phyloP scores from a whole-genome alignment of 148 eudicot genomes.

The Pharnaceum exiguum region DNA sequence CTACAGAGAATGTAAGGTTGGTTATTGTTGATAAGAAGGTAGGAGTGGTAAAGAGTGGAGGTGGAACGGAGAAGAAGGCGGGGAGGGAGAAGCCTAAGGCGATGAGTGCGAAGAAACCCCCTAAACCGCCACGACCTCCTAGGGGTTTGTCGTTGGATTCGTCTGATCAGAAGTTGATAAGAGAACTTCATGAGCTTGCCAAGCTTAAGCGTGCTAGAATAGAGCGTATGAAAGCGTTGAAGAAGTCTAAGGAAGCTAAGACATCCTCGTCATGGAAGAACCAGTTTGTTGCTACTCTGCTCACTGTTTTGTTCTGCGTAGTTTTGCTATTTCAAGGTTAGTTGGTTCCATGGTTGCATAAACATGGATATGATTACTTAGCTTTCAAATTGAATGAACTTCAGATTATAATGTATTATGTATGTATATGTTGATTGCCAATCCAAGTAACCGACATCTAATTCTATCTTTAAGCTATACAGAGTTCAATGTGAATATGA shows the following conservation, averaged over 20 bases:
- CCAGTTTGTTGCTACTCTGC: constrained; percentile 52
- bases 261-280: constrained; percentile 42
- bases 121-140: constrained; percentile 79
- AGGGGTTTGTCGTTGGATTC: constrained; percentile 73
- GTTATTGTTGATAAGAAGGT: constrained; percentile 31
- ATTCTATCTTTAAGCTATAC: too few relatives aligned
- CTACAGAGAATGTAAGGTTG: constrained; percentile 24
- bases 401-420: too few relatives aligned
- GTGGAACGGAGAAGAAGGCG: constrained; percentile 24
- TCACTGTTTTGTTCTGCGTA: constrained; percentile 57
- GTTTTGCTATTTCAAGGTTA: constrained; percentile 80
- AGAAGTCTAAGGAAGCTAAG: constrained; percentile 71
- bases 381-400: too few relatives aligned
- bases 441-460: too few relatives aligned
- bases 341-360: background rate
- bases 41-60: constrained; percentile 24
- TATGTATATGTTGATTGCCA: too few relatives aligned
- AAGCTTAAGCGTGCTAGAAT: constrained; percentile 65
- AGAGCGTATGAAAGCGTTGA: constrained; percentile 78
- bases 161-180: constrained; percentile 79
- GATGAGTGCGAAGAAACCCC: constrained; percentile 68
- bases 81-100: constrained; percentile 53
- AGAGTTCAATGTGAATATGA: too few relatives aligned
- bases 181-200: constrained; percentile 68
- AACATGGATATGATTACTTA: too few relatives aligned